Evolutionary conservation across 495 filamentous ascomycete genomes (phyloP).

Genomic region (Daldinia concentrica): DNA sequence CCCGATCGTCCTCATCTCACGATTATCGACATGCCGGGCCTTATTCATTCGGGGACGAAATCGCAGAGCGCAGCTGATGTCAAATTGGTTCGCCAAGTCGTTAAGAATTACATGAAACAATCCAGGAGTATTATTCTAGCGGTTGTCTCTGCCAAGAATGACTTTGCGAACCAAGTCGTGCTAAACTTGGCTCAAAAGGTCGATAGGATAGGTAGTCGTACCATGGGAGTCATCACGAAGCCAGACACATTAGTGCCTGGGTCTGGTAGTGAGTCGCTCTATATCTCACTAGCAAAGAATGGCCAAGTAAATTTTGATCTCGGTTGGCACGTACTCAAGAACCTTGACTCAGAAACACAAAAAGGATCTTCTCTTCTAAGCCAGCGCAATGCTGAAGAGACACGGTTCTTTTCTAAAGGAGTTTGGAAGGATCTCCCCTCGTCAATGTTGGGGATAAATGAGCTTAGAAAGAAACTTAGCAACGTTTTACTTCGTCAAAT

Average conservation of each 20-base stretch:
- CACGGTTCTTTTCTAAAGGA: constrained; percentile 55
- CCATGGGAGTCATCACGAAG: constrained; percentile 57
- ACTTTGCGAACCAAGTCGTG: constrained; percentile 62
- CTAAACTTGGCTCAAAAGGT: constrained; percentile 52
- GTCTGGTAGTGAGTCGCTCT: constrained; percentile 38
- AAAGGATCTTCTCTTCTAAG: constrained; percentile 45
- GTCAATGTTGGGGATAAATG: constrained; percentile 41
- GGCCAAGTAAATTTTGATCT: constrained; percentile 63
- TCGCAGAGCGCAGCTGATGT: constrained; percentile 56
- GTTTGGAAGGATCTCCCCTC: constrained; percentile 52
- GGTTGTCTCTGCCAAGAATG: constrained; percentile 63
- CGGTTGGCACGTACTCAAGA: constrained; percentile 72
- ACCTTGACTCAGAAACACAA: constrained; percentile 59
- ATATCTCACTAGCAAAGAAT: constrained; percentile 53
- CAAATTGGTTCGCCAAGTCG: constrained; percentile 59
- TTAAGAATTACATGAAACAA: constrained; percentile 65
- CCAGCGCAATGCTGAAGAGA: constrained; percentile 50
- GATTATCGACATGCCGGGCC: constrained; percentile 70
- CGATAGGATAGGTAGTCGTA: constrained; percentile 57
- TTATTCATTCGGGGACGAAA: constrained; percentile 59
- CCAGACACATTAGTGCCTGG: constrained; percentile 39
- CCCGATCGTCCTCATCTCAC: constrained; percentile 67
- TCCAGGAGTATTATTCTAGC: constrained; percentile 67
- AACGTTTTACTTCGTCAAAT: constrained; percentile 46
- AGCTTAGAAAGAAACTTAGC: constrained; percentile 47